Evolutionary conservation across 192 early-diverging fungal genomes (phyloP).

Genomic region (Dissophora ornata): DNA sequence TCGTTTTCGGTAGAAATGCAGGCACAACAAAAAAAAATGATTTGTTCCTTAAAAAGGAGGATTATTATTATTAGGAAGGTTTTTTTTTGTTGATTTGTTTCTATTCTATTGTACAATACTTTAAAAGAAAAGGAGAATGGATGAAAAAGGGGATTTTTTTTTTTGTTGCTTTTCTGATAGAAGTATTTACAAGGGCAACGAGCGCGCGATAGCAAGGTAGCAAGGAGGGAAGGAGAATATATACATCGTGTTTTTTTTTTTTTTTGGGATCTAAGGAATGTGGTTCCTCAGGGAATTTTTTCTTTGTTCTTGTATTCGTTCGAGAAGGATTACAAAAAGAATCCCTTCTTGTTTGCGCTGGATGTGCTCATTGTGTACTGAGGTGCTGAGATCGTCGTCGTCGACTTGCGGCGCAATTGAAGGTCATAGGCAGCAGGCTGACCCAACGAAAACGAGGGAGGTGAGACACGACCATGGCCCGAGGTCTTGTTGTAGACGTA

Average conservation of each 20-base stretch:
- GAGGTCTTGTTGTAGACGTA: constrained; percentile 50
- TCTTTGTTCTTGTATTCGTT: not conserved
- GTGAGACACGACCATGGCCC: constrained; percentile 23
- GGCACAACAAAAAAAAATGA: too few species aligned
- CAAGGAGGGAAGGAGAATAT: too few species aligned
- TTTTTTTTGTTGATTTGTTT: too few species aligned
- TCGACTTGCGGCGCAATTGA: constrained; percentile 47
- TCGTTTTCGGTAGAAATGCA: too few species aligned
- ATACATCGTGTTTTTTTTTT: too few species aligned
- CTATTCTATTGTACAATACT: too few species aligned
- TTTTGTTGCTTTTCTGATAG: too few species aligned
- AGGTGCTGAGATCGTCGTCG: constrained; percentile 23
- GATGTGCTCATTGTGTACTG: constrained; percentile 10
- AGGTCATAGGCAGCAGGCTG: constrained; percentile 28
- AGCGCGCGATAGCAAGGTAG: not conserved
- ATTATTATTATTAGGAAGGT: too few species aligned
- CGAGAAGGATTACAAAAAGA: constrained; percentile 7
- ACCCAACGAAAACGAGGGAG: constrained; percentile 38
- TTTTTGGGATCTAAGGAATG: not conserved
- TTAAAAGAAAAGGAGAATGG: too few species aligned
- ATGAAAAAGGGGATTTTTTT: too few species aligned
- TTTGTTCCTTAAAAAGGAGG: too few species aligned
- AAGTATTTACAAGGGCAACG: constrained; percentile 3
- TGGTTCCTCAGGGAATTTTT: not conserved
- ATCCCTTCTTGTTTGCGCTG: constrained; percentile 18